phyloP scores from a whole-genome alignment of 2,329 filamentous ascomycete species.

The Tolypocladium album region DNA sequence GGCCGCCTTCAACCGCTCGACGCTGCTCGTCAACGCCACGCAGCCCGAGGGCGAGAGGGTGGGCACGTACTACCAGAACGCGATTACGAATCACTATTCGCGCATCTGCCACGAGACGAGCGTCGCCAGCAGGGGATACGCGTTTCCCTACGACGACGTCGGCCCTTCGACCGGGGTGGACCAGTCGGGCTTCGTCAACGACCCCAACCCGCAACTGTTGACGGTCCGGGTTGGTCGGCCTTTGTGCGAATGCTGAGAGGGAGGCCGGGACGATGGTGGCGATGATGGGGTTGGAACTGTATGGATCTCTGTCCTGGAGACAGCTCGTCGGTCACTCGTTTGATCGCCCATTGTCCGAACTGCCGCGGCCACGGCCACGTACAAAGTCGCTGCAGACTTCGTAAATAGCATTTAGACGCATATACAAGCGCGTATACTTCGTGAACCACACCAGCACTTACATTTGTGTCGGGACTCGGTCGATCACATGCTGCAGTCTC shows the following conservation, averaged over 20 bases:
- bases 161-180: conserved; percentile 40
- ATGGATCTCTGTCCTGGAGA: not conserved
- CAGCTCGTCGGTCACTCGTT: not conserved
- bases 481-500: not conserved
- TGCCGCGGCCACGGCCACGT: not conserved
- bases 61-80: conserved; percentile 39
- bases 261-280: not conserved
- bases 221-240: conserved; percentile 41
- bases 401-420: not conserved
- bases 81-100: conserved; percentile 55
- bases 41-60: conserved; percentile 42
- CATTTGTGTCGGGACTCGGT: not conserved
- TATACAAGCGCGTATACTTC: not conserved
- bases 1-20: conserved; percentile 66
- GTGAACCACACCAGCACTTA: too few species aligned
- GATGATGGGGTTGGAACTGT: too few species aligned
- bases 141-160: conserved; percentile 64
- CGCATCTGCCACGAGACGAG: conserved; percentile 52
- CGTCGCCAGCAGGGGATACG: conserved; percentile 52
- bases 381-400: not conserved
- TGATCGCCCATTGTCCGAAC: not conserved
- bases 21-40: conserved; percentile 41
- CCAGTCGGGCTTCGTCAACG: conserved; percentile 52
- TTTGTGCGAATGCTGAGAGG: conserved; percentile 4
- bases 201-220: conserved; percentile 41